A percentile compares a stretch with the other conserved stretches of the same genome.
Conservation (phyloP, 495 filamentous ascomycete genomes). For the Clavariopsis aquatica region DNA sequence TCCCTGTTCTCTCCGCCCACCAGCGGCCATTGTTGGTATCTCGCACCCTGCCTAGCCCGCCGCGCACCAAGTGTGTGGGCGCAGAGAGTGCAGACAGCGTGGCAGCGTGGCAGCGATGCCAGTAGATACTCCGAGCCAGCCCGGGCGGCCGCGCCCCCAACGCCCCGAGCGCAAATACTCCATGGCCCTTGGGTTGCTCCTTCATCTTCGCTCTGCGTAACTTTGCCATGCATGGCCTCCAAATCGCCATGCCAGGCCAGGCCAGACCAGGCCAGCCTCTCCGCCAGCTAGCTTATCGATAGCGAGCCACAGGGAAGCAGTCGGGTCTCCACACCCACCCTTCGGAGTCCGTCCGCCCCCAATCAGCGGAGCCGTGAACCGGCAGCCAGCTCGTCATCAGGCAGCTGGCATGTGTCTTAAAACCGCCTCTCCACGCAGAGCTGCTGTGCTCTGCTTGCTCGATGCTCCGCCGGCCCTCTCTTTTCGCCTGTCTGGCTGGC, state of each 20-base stretch:
- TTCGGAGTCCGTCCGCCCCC: conserved; percentile 34
- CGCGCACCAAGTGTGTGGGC: too few relatives aligned
- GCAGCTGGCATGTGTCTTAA: not conserved
- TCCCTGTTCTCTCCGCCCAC: not conserved
- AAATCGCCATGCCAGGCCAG: not conserved
- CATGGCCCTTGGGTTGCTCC: not conserved
- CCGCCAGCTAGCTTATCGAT: not conserved
- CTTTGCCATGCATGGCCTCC: not conserved
- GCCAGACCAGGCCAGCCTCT: not conserved
- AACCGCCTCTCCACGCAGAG: too few relatives aligned
- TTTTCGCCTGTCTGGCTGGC: too few relatives aligned
- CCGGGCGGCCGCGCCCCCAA: not conserved
- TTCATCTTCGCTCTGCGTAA: conserved; percentile 7
- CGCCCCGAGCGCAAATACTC: not conserved
- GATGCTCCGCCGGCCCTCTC: too few relatives aligned
- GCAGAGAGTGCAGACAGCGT: too few relatives aligned
- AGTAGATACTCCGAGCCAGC: not conserved
- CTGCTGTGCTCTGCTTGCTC: too few relatives aligned
- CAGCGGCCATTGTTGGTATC: too few relatives aligned
- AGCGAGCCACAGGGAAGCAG: not conserved
- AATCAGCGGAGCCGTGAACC: conserved; percentile 9
- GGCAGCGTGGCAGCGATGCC: too few relatives aligned
- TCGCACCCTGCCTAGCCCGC: too few relatives aligned
- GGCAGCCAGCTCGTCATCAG: conserved; percentile 1
- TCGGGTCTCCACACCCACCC: conserved; percentile 31